Evolutionary conservation across 2,329 filamentous ascomycete genomes (phyloP).

Genomic region (Venturia asperata): DNA sequence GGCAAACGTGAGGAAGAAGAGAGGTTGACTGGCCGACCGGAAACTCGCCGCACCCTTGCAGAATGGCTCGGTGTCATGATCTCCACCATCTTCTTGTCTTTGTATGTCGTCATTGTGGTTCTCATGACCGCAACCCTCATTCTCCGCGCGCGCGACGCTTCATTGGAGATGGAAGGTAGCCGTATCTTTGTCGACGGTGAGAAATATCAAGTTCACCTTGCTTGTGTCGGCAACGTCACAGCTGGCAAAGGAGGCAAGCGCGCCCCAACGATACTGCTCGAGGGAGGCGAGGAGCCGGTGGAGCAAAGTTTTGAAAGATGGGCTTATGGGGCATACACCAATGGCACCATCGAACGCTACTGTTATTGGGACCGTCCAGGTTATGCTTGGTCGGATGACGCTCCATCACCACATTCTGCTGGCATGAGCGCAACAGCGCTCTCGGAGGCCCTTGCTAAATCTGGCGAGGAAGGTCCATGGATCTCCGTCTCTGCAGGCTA

Average conservation of each 20-base stretch:
- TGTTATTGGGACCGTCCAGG: slow-evolving; percentile 95
- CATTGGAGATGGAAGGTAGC: slow-evolving; percentile 64
- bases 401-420: slow-evolving; percentile 85
- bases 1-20: slow-evolving; percentile 92
- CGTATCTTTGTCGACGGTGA: slow-evolving; percentile 72
- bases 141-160: slow-evolving; percentile 71
- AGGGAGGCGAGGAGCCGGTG: slow-evolving; percentile 72
- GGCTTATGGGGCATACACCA: slow-evolving; percentile 65
- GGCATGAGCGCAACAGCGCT: slow-evolving; percentile 87
- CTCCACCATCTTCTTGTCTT: slow-evolving; percentile 62
- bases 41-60: slow-evolving; percentile 70
- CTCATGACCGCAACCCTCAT: slow-evolving; percentile 74
- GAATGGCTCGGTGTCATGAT: slow-evolving; percentile 80
- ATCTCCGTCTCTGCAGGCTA: slow-evolving; percentile 79
- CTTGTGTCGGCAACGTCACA: slow-evolving; percentile 67
- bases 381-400: slow-evolving; percentile 81
- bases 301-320: slow-evolving; percentile 75
- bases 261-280: slow-evolving; percentile 75
- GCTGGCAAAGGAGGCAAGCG: slow-evolving; percentile 48
- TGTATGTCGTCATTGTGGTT: slow-evolving; percentile 61
- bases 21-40: slow-evolving; percentile 78
- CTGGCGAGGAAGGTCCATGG: slow-evolving; percentile 83
- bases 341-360: slow-evolving; percentile 78
- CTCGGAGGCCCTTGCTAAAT: slow-evolving; percentile 73
- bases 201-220: slow-evolving; percentile 82